Evolutionary conservation across 2,329 filamentous ascomycete species (phyloP), one percentile per base, ranked within the genome.

Genomic region (Cryphonectria radicalis): DNA sequence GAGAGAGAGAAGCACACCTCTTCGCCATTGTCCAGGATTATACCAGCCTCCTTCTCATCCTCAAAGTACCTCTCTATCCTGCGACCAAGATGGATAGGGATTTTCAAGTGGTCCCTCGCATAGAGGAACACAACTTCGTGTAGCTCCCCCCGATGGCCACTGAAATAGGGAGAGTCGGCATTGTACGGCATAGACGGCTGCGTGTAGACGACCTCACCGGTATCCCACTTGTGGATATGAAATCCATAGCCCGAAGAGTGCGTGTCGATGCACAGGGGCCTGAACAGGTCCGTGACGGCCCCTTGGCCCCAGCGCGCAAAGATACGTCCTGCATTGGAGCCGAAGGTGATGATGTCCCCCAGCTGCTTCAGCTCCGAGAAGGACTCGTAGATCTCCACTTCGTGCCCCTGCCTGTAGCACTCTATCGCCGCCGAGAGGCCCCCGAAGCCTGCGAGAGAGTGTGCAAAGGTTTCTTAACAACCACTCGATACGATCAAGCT

Each of bases 381-480:
- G 1, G 85, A 83, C 75, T 90, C 88, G 77, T 89, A 89, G 72
- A 91, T 83, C 69, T 84, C 80, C n/a, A 89, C 88, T 13, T 83
- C 81, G 76, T 90, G 89, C 19, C 89, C 89, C 74, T 90, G 87
- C 22, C 87, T 84, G 73, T 87, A 84, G 76, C 88, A 90, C 79
- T 91, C 89, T 73, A 91, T 89, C 53, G 89, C 89, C 25, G 88
- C 87, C 7, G 88, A 87, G 42, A 91, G 82, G 19, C 89, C 89
- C 55, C 87, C 89, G 72, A 91, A 90, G 37, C 89, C 89, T 81
- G 11, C 10, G 22, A 46, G 7, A 40, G 10, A 7, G 11, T 13
- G 10, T 1, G 10, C 37, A 40, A 40, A 3, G 43, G 32, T 32
- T 32, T 22, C 43, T 46, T 22, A 57, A 57, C n/a, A n/a, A 57